Evolutionary conservation across 495 filamentous ascomycete genomes (phyloP).

Genomic region (Penicillium egyptiacum): DNA sequence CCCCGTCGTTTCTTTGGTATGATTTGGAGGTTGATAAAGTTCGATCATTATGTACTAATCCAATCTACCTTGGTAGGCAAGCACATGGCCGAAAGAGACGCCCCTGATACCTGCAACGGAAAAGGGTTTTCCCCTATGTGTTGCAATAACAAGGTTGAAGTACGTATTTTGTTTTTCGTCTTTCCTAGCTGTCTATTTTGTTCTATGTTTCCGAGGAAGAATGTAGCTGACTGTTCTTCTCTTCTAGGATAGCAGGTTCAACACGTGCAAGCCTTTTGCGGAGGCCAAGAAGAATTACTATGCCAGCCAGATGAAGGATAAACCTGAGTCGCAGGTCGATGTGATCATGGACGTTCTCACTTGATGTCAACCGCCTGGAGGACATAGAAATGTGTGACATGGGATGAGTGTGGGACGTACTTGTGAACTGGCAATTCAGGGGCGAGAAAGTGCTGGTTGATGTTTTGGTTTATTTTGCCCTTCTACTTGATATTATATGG

Average conservation of each 20-base stretch:
- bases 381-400: constrained; percentile 5
- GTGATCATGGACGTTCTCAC: constrained; percentile 23
- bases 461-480: constrained; percentile 10
- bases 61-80: constrained; percentile 12
- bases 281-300: constrained; percentile 28
- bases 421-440: background rate
- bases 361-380: constrained; percentile 3
- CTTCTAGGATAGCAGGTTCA: background rate
- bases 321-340: constrained; percentile 13
- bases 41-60: background rate
- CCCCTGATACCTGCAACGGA: constrained; percentile 22
- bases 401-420: background rate
- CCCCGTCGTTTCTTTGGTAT: background rate
- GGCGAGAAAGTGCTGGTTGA: background rate
- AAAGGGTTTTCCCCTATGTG: constrained; percentile 33
- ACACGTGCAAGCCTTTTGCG: constrained; percentile 29
- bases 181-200: too few relatives aligned
- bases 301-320: constrained; percentile 6
- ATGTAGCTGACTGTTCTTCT: background rate
- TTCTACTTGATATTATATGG: constrained; percentile 15
- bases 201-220: background rate
- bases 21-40: too few relatives aligned
- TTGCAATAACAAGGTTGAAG: constrained; percentile 21
- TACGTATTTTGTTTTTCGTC: constrained; percentile 13
- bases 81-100: constrained; percentile 20